Base-by-base conservation (phyloP, 495 filamentous ascomycete genomes). In the Hypomontagnella monticulosa region DNA sequence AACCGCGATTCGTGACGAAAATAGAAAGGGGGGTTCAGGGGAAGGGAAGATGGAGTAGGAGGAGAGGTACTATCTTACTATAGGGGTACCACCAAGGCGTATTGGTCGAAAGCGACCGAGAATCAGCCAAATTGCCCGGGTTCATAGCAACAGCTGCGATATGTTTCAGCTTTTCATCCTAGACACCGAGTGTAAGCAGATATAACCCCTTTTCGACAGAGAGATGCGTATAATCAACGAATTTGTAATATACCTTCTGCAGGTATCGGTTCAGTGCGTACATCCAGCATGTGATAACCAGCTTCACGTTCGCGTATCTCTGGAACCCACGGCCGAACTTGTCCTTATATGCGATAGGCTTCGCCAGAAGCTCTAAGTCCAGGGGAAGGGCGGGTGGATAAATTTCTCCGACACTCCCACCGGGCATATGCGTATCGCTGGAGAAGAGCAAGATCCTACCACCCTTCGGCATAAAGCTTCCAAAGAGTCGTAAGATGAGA, bases 81-180 rank as follows among this genome's bases (percentile, higher is more conserved):
- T 63, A 52, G 11, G 11, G 43, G 4, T 16, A 27, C 23, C 23
- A 27, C 23, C 23, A 27, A n/a, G 78, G 76, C 2, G 76, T 79
- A 56, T 83, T 82, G 8, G 48, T 73, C 2, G 51, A 66, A 51
- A 81, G 60, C 0, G 77, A 77, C 2, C 80, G 79, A n/a, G 80
- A 83, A 67, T 81, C 77, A 8, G 63, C 48, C 6, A 83, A 49
- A 37, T 73, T 79, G 6, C 82, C 80, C 0, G 80, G 81, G 61
- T 83, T 78, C 32, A 82, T 75, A 16, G 73, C 74, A 1, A 79
- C 65, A 14, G 71, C 78, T 1, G 78, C 79, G 47, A 83, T 77
- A 0, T 75, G 76, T 18, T 53, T 71, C 10, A 81, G 60, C 4
- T 38, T 57, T 2, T 66, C 41, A 23, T 79, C 71, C 79, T 70